Conservation (phyloP, 768 basidiomycete genomes). For the Podaxis mareebaensis region DNA sequence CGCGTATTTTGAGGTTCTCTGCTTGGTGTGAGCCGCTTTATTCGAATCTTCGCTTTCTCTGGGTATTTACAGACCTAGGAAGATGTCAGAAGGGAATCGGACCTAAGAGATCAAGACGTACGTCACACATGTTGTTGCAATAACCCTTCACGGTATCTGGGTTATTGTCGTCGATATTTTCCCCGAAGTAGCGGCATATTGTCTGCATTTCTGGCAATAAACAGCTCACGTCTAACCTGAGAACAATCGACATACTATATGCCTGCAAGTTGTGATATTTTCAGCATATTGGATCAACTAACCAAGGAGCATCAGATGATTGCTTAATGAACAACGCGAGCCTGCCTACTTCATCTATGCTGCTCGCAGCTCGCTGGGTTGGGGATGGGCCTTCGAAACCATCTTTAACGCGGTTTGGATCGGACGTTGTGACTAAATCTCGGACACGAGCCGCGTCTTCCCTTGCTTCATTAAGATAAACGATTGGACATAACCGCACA, state of each 20-base stretch:
- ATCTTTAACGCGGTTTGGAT: constrained; percentile 47
- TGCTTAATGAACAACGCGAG: neutral
- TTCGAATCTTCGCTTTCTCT: constrained; percentile 55
- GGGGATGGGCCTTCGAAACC: constrained; percentile 55
- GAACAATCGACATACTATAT: constrained; percentile 52
- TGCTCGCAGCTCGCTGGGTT: constrained; percentile 67
- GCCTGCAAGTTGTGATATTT: constrained; percentile 59
- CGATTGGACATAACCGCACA: neutral
- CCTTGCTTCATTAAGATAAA: constrained; percentile 29
- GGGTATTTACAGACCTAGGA: constrained; percentile 77
- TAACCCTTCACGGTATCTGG: constrained; percentile 44
- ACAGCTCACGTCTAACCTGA: neutral
- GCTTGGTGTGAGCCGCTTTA: constrained; percentile 47
- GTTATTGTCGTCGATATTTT: constrained; percentile 54
- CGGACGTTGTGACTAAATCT: constrained; percentile 47
- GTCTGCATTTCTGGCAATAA: constrained; percentile 37
- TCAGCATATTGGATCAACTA: constrained; percentile 56
- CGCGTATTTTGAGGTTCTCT: constrained; percentile 16
- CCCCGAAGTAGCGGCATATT: constrained; percentile 83
- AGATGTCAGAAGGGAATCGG: neutral
- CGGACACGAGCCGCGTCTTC: constrained; percentile 66
- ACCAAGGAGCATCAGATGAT: constrained; percentile 2
- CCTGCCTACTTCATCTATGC: constrained; percentile 56
- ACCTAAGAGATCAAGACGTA: constrained; percentile 31
- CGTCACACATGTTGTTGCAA: constrained; percentile 83